Evolutionary conservation across 1,284 basidiomycete genomes (phyloP).

Genomic region (Polyporus tsugae): DNA sequence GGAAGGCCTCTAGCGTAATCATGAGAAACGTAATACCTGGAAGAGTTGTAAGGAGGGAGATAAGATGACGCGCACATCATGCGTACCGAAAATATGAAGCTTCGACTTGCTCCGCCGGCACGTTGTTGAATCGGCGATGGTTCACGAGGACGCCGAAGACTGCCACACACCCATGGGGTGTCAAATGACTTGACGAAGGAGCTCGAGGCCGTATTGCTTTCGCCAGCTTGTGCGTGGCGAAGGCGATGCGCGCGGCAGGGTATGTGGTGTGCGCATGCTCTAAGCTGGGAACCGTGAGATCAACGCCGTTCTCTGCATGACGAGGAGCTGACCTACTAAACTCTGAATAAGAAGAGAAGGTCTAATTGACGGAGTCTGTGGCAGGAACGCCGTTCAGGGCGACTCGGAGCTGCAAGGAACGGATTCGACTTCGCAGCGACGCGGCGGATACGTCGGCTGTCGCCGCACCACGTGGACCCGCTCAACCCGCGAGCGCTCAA

Average conservation of each 20-base stretch:
- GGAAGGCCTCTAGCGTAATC: neutral
- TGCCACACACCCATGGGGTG: neutral
- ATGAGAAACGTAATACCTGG: neutral
- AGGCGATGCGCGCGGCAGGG: neutral
- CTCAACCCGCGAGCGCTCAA: neutral
- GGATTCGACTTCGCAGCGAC: neutral
- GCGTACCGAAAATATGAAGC: neutral
- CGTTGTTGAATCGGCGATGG: neutral
- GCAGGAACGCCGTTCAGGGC: conserved; percentile 7
- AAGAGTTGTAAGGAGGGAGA: neutral
- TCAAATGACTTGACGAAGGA: neutral
- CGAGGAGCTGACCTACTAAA: neutral
- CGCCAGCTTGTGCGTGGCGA: neutral
- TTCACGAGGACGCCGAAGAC: neutral
- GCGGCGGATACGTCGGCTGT: neutral
- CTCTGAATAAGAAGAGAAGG: neutral
- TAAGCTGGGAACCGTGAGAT: neutral
- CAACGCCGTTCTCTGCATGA: neutral
- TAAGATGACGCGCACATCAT: neutral
- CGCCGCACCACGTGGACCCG: neutral
- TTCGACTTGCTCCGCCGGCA: neutral
- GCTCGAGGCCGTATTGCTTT: neutral
- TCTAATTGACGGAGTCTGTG: neutral
- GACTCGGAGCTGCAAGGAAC: conserved; percentile 1
- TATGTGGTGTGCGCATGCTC: neutral